Base-by-base conservation (phyloP, 768 basidiomycete genomes). In the Suillus decipiens region DNA sequence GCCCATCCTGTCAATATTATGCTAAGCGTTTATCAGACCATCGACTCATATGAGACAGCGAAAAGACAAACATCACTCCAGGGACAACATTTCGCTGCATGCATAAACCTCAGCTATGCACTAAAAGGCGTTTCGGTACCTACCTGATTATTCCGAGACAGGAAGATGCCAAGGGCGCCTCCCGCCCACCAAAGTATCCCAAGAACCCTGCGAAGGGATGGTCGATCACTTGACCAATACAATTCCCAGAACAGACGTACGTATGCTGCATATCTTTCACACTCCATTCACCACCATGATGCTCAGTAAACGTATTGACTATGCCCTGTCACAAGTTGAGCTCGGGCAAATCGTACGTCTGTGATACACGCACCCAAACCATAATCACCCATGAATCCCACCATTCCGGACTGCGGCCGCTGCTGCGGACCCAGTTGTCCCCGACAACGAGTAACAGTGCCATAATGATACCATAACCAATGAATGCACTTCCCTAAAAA, bases 181-280 rank as follows among this genome's bases (percentile, higher is more conserved):
- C 96, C 96, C 17, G 90, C 83, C 93, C 93, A 96, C 96, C 94
- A 74, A 12, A 75, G n/a, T 2, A 74, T 22, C 17, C 73, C 73
- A 53, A 94, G 77, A 58, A 90, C 85, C 2, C 90, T 92, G 61
- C 2, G 57, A 11, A 42, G 15, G 41, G 43, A 10, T 4, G 55
- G 42, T 59, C 17, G 15, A 60, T 65, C 50, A 65, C 65, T 42
- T 41, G 12, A 62, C 31, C 19, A n/a, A 28, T 7, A 50, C 24
- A 42, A 11, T 33, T 24, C 55, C 12, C 63, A 11, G 47, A n/a
- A 15, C 47, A 48, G 7, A 81, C 90, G 66, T 71, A 93, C 87
- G 93, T 94, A 74, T 96, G 95, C 69, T 96, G 94, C 92, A 95
- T 91, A 73, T 96, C 95, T 73, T 96, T 95, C 60, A 89, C 89